Percentiles rank a stretch among this genome's conserved stretches.
These are phyloP conservation scores for Umbilicaria muhlenbergii DNA, from an alignment of 495 filamentous ascomycete genomes.

Conservation along the genomic window DNA sequence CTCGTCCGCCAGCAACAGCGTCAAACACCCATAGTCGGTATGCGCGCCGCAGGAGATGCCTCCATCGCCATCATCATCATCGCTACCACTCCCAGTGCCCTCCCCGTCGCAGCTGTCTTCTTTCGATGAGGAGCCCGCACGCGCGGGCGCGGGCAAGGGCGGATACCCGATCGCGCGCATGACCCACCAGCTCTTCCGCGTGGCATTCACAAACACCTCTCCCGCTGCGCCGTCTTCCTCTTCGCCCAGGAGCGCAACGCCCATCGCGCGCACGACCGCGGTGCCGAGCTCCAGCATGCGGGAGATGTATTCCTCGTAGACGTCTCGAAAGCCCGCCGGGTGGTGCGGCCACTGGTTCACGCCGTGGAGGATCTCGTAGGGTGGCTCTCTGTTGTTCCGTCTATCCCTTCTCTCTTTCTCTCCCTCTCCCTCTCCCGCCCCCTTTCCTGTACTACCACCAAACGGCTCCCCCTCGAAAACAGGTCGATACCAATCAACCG, in stretches of 20 bases:
- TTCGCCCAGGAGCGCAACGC: slow-evolving; percentile 17
- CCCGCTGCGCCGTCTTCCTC: slow-evolving; percentile 6
- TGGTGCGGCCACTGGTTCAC: not conserved
- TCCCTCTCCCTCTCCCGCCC: too few species aligned
- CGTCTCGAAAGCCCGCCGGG: not conserved
- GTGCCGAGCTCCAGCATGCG: slow-evolving; percentile 5
- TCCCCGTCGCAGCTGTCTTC: too few species aligned
- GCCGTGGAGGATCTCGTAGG: not conserved
- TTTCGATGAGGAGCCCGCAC: too few species aligned
- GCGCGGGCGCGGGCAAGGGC: not conserved
- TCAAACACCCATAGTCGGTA: slow-evolving; percentile 24
- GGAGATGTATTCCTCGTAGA: not conserved
- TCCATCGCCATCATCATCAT: not conserved
- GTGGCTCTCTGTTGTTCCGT: not conserved
- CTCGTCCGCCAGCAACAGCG: slow-evolving; percentile 20
- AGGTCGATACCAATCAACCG: not conserved
- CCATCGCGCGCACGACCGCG: slow-evolving; percentile 23
- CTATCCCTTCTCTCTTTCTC: not conserved
- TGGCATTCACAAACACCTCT: slow-evolving; percentile 1
- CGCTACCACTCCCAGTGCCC: not conserved
- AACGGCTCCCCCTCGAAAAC: not conserved
- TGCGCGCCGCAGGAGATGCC: slow-evolving; percentile 7
- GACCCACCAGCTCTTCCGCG: slow-evolving; percentile 9
- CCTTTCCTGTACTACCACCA: not conserved
- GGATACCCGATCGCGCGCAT: slow-evolving; percentile 10